Evolutionary conservation across 2,329 filamentous ascomycete species (phyloP).

Genomic region (Botryotinia globosa): DNA sequence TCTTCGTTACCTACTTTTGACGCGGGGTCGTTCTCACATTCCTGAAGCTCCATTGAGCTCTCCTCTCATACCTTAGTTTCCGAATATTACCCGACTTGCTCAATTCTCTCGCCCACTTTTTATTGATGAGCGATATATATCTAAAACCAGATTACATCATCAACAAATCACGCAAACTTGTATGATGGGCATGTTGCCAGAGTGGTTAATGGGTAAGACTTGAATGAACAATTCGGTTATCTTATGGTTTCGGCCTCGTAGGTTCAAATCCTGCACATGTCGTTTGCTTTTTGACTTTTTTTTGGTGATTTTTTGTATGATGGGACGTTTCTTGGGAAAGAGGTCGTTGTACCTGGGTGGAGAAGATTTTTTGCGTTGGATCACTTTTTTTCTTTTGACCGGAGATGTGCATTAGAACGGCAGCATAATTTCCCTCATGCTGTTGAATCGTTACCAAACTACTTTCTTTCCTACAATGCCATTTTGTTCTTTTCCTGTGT

Average conservation of each 20-base stretch:
- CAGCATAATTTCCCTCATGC: neutral
- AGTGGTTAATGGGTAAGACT: slow-evolving; percentile 23
- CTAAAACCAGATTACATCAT: neutral
- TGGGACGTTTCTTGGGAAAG: neutral
- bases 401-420: neutral
- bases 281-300: neutral
- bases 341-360: neutral
- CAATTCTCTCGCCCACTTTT: neutral
- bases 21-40: slow-evolving; percentile 14
- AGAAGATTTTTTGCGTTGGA: neutral
- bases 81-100: neutral
- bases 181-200: slow-evolving; percentile 17
- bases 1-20: neutral
- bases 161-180: neutral
- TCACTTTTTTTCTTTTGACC: neutral
- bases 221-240: slow-evolving; percentile 21
- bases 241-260: slow-evolving; percentile 23
- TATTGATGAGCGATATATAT: fast-evolving
- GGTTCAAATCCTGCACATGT: slow-evolving; percentile 23
- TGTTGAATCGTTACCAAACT: neutral
- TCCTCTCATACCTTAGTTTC: neutral
- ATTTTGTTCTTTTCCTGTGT: neutral
- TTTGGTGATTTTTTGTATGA: neutral
- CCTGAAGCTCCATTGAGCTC: slow-evolving; percentile 4
- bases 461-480: neutral